Percentiles rank a stretch among this genome's conserved stretches.
Evolutionary conservation across 108 stramenopile genomes (phyloP).

Genomic region (Skeletonema costatum): DNA sequence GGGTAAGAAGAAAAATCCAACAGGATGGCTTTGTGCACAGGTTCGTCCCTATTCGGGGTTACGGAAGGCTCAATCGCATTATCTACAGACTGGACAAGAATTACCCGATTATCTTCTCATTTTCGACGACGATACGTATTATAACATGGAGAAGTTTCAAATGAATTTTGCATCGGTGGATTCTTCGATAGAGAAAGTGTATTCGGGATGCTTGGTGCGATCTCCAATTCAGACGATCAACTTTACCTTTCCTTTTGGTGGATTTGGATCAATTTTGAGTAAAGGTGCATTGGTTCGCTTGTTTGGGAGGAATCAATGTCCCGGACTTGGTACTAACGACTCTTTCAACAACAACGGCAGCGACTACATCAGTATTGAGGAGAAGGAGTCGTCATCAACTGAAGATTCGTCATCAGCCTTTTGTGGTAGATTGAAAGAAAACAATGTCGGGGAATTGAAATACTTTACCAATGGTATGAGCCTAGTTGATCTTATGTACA

Average conservation of each 20-base stretch:
- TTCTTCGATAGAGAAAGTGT: constrained; percentile 5
- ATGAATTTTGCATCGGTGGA: constrained; percentile 3
- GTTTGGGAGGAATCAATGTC: constrained; percentile 29
- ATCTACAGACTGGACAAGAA: neutral
- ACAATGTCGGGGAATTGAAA: constrained; percentile 25
- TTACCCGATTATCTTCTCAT: constrained; percentile 59
- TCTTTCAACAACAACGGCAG: neutral
- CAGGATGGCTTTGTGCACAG: constrained; percentile 68
- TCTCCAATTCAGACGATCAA: constrained; percentile 22
- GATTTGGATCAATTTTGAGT: constrained; percentile 49
- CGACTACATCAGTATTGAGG: neutral
- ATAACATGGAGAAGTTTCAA: constrained; percentile 42
- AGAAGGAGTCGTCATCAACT: neutral
- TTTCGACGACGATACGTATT: constrained; percentile 61
- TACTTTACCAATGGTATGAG: constrained; percentile 42
- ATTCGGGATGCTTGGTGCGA: constrained; percentile 50
- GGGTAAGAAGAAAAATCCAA: constrained; percentile 32
- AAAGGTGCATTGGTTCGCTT: constrained; percentile 34
- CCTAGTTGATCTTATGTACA: constrained; percentile 36
- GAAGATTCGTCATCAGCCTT: neutral
- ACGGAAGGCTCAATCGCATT: constrained; percentile 11
- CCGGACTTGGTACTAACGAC: neutral
- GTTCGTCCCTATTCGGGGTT: constrained; percentile 28
- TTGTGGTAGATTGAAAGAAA: constrained; percentile 26
- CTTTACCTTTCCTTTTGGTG: constrained; percentile 51